These are phyloP conservation scores for Candida silvatica DNA, from an alignment of 805 yeast species.

Conservation along the genomic window DNA sequence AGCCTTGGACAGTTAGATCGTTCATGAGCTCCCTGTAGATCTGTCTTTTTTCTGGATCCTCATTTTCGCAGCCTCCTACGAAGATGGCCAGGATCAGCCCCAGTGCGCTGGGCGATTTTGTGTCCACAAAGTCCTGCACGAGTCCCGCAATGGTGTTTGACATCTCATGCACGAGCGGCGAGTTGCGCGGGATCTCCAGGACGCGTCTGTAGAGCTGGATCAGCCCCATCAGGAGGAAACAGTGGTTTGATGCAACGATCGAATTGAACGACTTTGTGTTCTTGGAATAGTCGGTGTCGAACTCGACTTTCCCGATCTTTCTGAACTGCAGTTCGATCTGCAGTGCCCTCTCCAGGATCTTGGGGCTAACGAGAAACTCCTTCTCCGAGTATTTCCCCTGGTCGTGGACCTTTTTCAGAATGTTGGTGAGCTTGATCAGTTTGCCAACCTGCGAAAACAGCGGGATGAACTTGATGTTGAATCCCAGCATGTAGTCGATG, in stretches of 20 bases:
- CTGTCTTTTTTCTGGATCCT: conserved; percentile 26
- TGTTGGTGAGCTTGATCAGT: conserved; percentile 26
- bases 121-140: conserved; percentile 31
- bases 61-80: conserved; percentile 51
- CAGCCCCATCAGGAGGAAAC: conserved; percentile 45
- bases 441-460: conserved; percentile 41
- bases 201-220: conserved; percentile 52
- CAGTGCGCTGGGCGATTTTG: conserved; percentile 41
- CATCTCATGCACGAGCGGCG: conserved; percentile 39
- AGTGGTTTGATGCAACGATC: conserved; percentile 38
- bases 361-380: conserved; percentile 8
- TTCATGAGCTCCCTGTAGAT: conserved; percentile 32
- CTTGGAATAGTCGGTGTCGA: conserved; percentile 4
- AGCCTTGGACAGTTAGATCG: conserved; percentile 33
- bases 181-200: conserved; percentile 34
- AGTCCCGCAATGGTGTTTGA: conserved; percentile 31
- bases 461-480: conserved; percentile 55
- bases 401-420: conserved; percentile 8
- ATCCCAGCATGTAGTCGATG: conserved; percentile 57
- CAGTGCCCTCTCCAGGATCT: conserved; percentile 28
- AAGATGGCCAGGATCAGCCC: conserved; percentile 49
- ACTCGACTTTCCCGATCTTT: conserved; percentile 16
- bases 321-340: conserved; percentile 27
- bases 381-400: not conserved
- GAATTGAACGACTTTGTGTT: conserved; percentile 13